These are phyloP conservation scores for Mucor velutinosus DNA, from an alignment of 371 early-diverging fungal genomes.

Conservation along the genomic window DNA sequence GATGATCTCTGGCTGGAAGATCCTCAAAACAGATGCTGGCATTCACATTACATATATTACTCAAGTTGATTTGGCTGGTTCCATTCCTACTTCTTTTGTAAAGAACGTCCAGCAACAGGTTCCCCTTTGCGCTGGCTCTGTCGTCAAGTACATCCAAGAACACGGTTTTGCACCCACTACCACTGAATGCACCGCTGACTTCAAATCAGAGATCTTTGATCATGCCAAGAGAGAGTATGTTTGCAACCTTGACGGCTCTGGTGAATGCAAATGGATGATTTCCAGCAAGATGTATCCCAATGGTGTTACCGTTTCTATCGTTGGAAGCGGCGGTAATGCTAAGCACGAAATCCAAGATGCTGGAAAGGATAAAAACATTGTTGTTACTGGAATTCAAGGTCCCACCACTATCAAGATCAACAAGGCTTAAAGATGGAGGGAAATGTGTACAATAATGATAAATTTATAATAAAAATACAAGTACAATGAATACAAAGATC, in stretches of 20 bases:
- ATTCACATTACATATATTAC: slow-evolving; percentile 45
- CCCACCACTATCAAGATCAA: slow-evolving; percentile 25
- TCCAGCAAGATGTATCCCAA: slow-evolving; percentile 41
- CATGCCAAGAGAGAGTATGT: slow-evolving; percentile 29
- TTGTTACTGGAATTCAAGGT: slow-evolving; percentile 19
- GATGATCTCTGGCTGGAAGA: slow-evolving; percentile 50
- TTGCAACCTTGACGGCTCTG: slow-evolving; percentile 24
- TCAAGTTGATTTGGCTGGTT: slow-evolving; percentile 48
- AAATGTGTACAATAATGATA: background rate
- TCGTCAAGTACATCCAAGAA: slow-evolving; percentile 34
- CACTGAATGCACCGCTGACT: slow-evolving; percentile 7
- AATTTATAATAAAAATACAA: background rate
- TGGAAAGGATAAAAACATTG: slow-evolving; percentile 11
- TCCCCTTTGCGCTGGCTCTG: slow-evolving; percentile 45
- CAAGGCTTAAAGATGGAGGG: background rate
- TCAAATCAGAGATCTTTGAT: slow-evolving; percentile 35
- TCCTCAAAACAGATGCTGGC: slow-evolving; percentile 33
- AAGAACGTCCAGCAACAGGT: slow-evolving; percentile 40
- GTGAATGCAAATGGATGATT: slow-evolving; percentile 17
- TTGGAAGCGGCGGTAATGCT: slow-evolving; percentile 21
- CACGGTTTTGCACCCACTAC: slow-evolving; percentile 38
- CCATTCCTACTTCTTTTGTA: slow-evolving; percentile 42
- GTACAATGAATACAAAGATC: background rate
- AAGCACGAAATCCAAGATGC: slow-evolving; percentile 12
- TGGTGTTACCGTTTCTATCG: slow-evolving; percentile 37